Base-by-base conservation (phyloP, 1,284 basidiomycete genomes). In the Xerocomus amazonicus region DNA sequence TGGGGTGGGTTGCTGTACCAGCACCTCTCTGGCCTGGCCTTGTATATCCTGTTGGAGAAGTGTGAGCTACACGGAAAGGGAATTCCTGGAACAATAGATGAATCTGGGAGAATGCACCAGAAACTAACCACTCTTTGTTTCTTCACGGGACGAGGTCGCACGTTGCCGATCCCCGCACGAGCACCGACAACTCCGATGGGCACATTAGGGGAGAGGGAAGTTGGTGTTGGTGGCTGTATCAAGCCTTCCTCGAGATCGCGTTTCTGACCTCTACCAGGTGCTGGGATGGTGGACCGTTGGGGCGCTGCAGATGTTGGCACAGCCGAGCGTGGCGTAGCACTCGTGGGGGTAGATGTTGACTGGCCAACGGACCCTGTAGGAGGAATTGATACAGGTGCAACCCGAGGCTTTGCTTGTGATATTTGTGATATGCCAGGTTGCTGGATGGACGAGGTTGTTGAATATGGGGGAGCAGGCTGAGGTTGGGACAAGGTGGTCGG, bases 71-170 rank as follows among this genome's bases (percentile, higher is more conserved):
- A 55, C 12, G 56, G 55, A 2, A 37, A 19, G 31, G 26, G 4
- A 23, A 26, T 32, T 14, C 16, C n/a, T 10, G 6, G 8, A 31
- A 41, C 23, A 13, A 14, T 23, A 28, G 26, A 14, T 32, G 23
- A 45, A 35, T 32, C 19, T 23, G 14, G 43, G 1, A 8, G 41
- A 27, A 39, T 16, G 12, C 9, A 27, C 6, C 23, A 9, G 27
- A n/a, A 26, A 60, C 54, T 72, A 58, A 90, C 87, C 80, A 85
- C 73, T 55, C 85, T 76, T 63, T 83, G 84, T 68, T 86, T 89
- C 76, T 90, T 90, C 43, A 84, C 61, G 36, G 87, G 86, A 56
- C 87, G 73, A 27, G 86, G 84, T 52, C 83, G 74, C 14, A 75
- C 78, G 43, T 75, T 78, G 13, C 70, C 72, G 48, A 70, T 68